phyloP scores from a whole-genome alignment of 352 stramenopile species.

The Globisporangium paroecandrum region DNA sequence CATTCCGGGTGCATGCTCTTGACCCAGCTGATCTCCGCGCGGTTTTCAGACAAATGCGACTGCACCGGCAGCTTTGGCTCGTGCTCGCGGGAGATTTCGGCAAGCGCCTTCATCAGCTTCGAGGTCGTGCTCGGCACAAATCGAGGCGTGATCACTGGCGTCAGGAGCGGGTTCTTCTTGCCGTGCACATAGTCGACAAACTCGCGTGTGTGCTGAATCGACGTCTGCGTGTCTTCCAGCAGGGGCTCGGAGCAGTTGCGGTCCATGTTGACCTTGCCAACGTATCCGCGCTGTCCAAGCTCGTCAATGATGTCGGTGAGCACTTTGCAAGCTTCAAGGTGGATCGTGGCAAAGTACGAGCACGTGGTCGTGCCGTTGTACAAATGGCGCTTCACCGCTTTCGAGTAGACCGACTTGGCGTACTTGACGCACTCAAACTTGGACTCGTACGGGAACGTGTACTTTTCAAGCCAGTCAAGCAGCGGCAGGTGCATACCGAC shows the following conservation, averaged over 20 bases:
- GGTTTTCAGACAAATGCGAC: conserved; percentile 90
- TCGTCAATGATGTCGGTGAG: conserved; percentile 83
- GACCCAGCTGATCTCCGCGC: conserved; percentile 87
- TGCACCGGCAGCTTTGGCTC: conserved; percentile 79
- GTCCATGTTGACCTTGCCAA: conserved; percentile 97
- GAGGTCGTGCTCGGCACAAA: conserved; percentile 90
- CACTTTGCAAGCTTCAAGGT: conserved; percentile 89
- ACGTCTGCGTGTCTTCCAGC: conserved; percentile 82
- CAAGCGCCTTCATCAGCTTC: conserved; percentile 80
- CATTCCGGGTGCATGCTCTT: conserved; percentile 78
- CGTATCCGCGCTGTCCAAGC: conserved; percentile 86
- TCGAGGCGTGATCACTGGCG: conserved; percentile 90
- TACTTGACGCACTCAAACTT: conserved; percentile 68
- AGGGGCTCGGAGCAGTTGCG: conserved; percentile 84
- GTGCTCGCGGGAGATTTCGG: conserved; percentile 77
- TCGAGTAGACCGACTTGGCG: conserved; percentile 83
- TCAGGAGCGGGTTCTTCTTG: conserved; percentile 74
- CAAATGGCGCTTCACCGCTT: conserved; percentile 85
- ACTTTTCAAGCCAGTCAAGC: conserved; percentile 92
- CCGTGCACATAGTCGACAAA: conserved; percentile 87
- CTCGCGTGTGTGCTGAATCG: conserved; percentile 74
- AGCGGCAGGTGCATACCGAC: conserved; percentile 92
- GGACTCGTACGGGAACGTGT: conserved; percentile 92
- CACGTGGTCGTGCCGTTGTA: conserved; percentile 91
- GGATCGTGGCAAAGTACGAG: conserved; percentile 93